Conservation (phyloP, 1,284 basidiomycete species). For the Gymnopus androsaceus region DNA sequence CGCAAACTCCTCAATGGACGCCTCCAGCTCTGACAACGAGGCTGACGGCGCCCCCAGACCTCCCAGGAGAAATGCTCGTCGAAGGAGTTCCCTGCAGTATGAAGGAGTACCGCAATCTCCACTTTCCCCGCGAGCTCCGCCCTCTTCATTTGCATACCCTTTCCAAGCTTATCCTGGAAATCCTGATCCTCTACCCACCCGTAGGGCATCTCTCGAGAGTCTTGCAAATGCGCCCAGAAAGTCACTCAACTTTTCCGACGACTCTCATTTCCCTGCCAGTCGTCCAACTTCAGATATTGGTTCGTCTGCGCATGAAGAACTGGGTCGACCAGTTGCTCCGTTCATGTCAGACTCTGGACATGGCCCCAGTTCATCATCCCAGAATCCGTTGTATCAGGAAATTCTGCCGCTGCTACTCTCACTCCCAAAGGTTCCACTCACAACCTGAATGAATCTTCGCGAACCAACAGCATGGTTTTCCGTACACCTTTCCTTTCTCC, state of each 20-base stretch:
- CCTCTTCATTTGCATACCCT: conserved; percentile 51
- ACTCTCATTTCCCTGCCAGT: conserved; percentile 6
- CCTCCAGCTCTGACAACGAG: neutral
- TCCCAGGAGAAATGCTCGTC: neutral
- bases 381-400: conserved; percentile 41
- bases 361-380: conserved; percentile 22
- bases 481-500: conserved; percentile 69
- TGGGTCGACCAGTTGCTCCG: conserved; percentile 41
- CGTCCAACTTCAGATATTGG: conserved; percentile 17
- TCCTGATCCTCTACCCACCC: conserved; percentile 44
- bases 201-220: conserved; percentile 29
- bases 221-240: neutral
- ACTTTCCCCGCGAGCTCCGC: conserved; percentile 35
- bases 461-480: conserved; percentile 49
- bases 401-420: conserved; percentile 43
- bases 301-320: conserved; percentile 19
- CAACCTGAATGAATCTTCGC: conserved; percentile 28
- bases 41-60: neutral
- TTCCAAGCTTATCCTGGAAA: conserved; percentile 65
- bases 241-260: neutral
- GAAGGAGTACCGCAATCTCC: neutral
- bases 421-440: neutral
- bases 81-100: neutral
- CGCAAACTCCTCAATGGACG: neutral
- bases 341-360: conserved; percentile 42